A percentile compares a stretch with the other conserved stretches of the same genome.
Evolutionary conservation across 805 yeast species (phyloP).

Genomic region (Sugiyamaella lignohabitans): DNA sequence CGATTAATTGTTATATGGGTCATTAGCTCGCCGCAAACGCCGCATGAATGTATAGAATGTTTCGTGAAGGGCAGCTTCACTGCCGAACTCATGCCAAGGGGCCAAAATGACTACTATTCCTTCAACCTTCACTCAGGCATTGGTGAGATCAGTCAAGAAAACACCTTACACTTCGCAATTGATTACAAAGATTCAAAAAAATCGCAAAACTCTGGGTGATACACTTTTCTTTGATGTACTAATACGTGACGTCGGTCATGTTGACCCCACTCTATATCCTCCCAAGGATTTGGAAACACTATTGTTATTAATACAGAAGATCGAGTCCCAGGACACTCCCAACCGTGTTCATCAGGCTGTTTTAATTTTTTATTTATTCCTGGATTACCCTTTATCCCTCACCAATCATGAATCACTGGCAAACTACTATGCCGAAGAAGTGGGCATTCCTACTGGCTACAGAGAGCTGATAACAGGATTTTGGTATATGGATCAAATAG

Average conservation of each 20-base stretch:
- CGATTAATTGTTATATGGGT: too few species aligned
- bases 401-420: constrained; percentile 14
- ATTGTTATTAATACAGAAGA: constrained; percentile 9
- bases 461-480: constrained; percentile 17
- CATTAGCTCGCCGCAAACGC: too few species aligned
- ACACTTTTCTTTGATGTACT: constrained; percentile 18
- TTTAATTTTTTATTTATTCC: constrained; percentile 18
- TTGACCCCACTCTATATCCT: constrained; percentile 17
- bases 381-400: constrained; percentile 16
- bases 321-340: constrained; percentile 7
- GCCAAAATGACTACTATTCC: too few species aligned
- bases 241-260: constrained; percentile 9
- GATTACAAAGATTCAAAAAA: constrained; percentile 1
- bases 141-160: constrained; percentile 8
- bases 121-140: constrained; percentile 14
- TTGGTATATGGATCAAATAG: constrained; percentile 19
- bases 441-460: constrained; percentile 17
- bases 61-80: too few species aligned
- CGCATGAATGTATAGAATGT: too few species aligned
- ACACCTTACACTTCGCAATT: constrained; percentile 8
- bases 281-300: constrained; percentile 12
- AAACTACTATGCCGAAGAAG: constrained; percentile 17
- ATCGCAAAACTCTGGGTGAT: constrained; percentile 14
- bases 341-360: constrained; percentile 15
- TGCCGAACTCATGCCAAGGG: too few species aligned